Conservation (phyloP, 225 moss, liverwort and hornwort species). For the Pseudisothecium myosuroides region DNA sequence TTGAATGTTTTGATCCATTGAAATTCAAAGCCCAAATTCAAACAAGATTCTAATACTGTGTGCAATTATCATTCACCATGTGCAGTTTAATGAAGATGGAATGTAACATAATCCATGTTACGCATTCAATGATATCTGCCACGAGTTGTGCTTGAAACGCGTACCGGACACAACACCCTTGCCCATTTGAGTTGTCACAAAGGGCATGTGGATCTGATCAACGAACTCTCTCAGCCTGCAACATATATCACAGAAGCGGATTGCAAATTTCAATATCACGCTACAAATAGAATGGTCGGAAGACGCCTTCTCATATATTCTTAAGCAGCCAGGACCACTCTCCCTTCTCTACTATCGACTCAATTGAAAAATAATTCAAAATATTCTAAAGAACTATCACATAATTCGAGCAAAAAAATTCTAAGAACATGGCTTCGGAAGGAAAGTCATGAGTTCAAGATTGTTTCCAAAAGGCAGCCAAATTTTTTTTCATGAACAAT, state of each 20-base stretch:
- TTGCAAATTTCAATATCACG: neutral
- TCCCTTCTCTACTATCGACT: neutral
- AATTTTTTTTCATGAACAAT: neutral
- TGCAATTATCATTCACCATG: neutral
- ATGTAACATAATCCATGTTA: neutral
- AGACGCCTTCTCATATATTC: neutral
- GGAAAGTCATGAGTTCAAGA: neutral
- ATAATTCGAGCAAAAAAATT: neutral
- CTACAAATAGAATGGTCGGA: neutral
- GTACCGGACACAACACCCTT: constrained; percentile 86
- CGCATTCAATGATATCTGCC: neutral
- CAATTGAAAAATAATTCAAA: neutral
- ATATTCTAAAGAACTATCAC: neutral
- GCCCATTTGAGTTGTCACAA: constrained; percentile 96
- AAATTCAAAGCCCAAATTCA: neutral
- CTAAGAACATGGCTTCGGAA: neutral
- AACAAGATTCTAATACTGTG: neutral
- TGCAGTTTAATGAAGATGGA: neutral
- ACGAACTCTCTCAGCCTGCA: constrained; percentile 75
- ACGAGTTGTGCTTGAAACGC: neutral
- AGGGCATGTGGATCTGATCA: constrained; percentile 69
- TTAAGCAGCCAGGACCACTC: neutral
- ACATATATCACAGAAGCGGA: neutral
- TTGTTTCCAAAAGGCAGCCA: neutral
- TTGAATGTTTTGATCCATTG: neutral